Conservation (phyloP, 192 early-diverging fungal genomes). For the Entomortierella parvispora region DNA sequence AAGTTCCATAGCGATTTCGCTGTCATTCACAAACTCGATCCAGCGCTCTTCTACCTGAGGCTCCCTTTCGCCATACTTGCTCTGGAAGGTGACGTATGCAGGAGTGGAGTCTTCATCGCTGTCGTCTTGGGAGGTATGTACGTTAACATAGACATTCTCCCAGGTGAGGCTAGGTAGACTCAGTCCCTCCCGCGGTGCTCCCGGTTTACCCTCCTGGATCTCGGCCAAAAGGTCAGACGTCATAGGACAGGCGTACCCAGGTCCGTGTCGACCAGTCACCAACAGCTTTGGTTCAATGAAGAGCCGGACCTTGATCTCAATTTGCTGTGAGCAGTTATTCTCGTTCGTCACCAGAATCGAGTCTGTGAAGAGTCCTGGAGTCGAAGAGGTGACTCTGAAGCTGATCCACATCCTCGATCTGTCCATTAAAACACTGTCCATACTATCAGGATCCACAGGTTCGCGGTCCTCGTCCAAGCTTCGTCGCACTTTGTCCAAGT, state of each 20-base stretch:
- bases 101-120: constrained; percentile 2
- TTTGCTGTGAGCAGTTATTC: constrained; percentile 72
- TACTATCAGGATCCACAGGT: constrained; percentile 9
- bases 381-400: constrained; percentile 64
- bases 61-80: constrained; percentile 29
- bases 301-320: constrained; percentile 71
- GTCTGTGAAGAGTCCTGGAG: constrained; percentile 71
- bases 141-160: constrained; percentile 44
- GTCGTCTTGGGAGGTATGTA: constrained; percentile 16
- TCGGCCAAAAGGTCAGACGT: constrained; percentile 30
- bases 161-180: constrained; percentile 27
- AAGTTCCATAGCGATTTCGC: constrained; percentile 65
- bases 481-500: constrained; percentile 1
- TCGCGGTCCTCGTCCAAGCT: constrained; percentile 2
- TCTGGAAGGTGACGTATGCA: constrained; percentile 27
- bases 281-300: constrained; percentile 73
- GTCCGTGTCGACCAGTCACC: constrained; percentile 11
- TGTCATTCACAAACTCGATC: constrained; percentile 58
- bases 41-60: constrained; percentile 26
- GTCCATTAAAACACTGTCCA: constrained; percentile 25
- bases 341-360: constrained; percentile 73
- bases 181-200: constrained; percentile 32
- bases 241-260: constrained; percentile 22
- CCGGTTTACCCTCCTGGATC: constrained; percentile 26
- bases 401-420: constrained; percentile 59